Conservation (phyloP, 768 basidiomycete genomes). For the Brasilioporus rufonigricans region DNA sequence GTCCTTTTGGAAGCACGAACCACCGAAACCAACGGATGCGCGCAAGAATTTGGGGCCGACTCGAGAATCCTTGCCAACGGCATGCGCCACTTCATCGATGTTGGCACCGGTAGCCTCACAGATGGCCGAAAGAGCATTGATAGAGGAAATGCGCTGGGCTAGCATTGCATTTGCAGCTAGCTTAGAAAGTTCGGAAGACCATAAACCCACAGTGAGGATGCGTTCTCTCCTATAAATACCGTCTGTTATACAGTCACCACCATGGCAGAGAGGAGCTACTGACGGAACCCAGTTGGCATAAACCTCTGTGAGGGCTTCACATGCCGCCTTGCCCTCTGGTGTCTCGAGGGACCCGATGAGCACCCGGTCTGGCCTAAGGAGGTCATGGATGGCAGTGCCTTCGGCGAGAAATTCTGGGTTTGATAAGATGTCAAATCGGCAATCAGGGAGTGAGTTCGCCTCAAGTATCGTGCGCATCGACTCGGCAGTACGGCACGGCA, state of each 20-base stretch:
- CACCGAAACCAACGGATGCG: conserved; percentile 95
- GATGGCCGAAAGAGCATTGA: conserved; percentile 97
- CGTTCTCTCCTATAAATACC: conserved; percentile 51
- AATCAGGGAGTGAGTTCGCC: conserved; percentile 91
- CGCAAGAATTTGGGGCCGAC: conserved; percentile 95
- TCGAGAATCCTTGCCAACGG: conserved; percentile 90
- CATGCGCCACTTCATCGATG: conserved; percentile 95
- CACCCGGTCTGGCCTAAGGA: conserved; percentile 90
- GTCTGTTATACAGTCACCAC: not conserved
- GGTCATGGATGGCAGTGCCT: conserved; percentile 91
- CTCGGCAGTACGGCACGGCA: conserved; percentile 97
- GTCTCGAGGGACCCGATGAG: conserved; percentile 96
- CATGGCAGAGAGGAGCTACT: conserved; percentile 33
- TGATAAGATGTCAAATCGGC: conserved; percentile 95
- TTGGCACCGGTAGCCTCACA: conserved; percentile 99
- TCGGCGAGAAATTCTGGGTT: conserved; percentile 99
- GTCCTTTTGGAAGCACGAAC: conserved; percentile 99
- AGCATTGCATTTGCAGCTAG: conserved; percentile 99
- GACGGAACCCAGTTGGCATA: conserved; percentile 98
- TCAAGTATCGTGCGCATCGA: conserved; percentile 99
- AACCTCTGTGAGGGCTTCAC: conserved; percentile 68
- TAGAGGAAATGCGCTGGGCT: conserved; percentile 96
- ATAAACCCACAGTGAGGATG: conserved; percentile 93
- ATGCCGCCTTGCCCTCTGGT: conserved; percentile 79
- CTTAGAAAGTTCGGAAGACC: conserved; percentile 98